Conservation (phyloP, 1,139 yeast genomes). For the Lodderomyces beijingensis region DNA sequence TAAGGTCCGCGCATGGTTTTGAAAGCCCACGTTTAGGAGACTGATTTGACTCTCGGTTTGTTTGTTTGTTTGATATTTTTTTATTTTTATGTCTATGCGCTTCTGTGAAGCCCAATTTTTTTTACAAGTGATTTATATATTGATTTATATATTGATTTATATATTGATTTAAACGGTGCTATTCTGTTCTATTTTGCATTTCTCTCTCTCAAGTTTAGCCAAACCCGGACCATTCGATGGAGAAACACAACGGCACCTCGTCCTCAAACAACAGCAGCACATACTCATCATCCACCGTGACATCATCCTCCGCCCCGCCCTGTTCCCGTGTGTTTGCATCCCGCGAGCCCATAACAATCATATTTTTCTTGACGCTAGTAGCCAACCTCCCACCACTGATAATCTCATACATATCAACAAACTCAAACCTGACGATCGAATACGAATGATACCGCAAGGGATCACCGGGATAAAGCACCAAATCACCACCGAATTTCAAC, state of each 20-base stretch:
- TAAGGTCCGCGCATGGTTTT: too few species aligned
- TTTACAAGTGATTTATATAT: too few species aligned
- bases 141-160: too few species aligned
- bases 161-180: too few species aligned
- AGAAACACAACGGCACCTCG: conserved; percentile 37
- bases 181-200: too few species aligned
- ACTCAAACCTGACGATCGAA: conserved; percentile 55
- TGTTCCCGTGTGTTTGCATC: conserved; percentile 1
- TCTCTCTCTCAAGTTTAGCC: too few species aligned
- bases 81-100: too few species aligned
- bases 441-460: conserved; percentile 90
- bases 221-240: conserved; percentile 82
- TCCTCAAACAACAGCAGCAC: conserved; percentile 11
- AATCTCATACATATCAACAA: conserved; percentile 49
- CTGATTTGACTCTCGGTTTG: too few species aligned
- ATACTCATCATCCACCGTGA: conserved; percentile 9
- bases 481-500: conserved; percentile 83
- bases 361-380: conserved; percentile 85
- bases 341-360: conserved; percentile 49
- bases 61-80: too few species aligned
- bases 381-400: conserved; percentile 87
- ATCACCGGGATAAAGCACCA: conserved; percentile 91
- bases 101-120: too few species aligned
- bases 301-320: conserved; percentile 22
- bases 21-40: too few species aligned